These are phyloP conservation scores for Tilletia caries DNA, from an alignment of 1,284 basidiomycete genomes.

Conservation along the genomic window DNA sequence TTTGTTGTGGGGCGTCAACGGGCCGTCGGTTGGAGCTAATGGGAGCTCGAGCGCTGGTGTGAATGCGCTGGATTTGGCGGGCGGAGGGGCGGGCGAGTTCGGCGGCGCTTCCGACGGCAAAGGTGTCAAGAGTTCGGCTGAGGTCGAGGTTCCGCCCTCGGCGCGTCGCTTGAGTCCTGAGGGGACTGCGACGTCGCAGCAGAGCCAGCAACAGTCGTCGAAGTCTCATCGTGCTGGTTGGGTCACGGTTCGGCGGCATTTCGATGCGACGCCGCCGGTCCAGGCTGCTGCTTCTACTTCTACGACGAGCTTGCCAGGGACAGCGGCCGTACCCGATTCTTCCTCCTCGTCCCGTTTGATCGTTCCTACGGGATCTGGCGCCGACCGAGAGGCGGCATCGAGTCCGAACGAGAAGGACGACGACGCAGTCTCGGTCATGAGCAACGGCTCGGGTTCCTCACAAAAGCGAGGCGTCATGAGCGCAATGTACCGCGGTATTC, in stretches of 20 bases:
- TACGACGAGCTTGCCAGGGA: conserved; percentile 11
- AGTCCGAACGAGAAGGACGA: conserved; percentile 11
- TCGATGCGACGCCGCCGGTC: conserved; percentile 24
- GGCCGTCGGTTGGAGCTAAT: background rate
- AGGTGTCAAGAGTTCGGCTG: background rate
- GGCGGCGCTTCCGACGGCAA: too few species aligned
- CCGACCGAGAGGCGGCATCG: background rate
- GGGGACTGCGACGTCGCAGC: background rate
- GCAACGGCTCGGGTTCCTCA: background rate
- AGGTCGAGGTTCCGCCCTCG: conserved; percentile 25
- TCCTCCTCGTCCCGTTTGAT: too few species aligned
- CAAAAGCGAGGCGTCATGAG: conserved; percentile 23
- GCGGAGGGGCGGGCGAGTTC: too few species aligned
- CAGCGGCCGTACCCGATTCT: too few species aligned
- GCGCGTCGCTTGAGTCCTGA: conserved; percentile 35
- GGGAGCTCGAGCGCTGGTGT: background rate
- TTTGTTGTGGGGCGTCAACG: background rate
- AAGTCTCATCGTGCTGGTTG: conserved; percentile 38
- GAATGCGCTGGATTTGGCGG: background rate
- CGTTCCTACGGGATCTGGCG: too few species aligned
- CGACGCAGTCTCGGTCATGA: background rate
- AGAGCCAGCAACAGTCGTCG: conserved; percentile 2
- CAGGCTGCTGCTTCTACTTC: background rate
- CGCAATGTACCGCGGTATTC: conserved; percentile 43
- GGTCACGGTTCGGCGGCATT: conserved; percentile 35